Percentiles rank a stretch among this genome's conserved stretches.
These are phyloP conservation scores for Naganishia albida DNA, from an alignment of 1,284 basidiomycete species.

Conservation along the genomic window DNA sequence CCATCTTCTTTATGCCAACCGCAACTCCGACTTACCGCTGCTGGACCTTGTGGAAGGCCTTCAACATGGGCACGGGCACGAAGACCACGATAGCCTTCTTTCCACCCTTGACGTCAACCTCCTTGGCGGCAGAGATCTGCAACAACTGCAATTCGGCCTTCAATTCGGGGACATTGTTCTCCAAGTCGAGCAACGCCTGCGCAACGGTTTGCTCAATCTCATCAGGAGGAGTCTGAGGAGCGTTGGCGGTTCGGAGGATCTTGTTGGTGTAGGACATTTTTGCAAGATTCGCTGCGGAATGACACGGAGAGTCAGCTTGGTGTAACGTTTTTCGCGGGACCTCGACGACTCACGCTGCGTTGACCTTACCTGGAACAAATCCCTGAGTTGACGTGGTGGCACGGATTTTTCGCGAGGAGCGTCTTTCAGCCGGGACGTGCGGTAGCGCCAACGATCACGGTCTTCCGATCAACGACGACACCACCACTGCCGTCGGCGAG, in stretches of 20 bases:
- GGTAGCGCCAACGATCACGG: not conserved
- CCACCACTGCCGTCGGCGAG: not conserved
- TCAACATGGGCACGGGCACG: conserved; percentile 94
- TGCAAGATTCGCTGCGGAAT: conserved; percentile 22
- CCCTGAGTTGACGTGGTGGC: conserved; percentile 25
- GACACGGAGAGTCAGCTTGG: not conserved
- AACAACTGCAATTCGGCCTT: conserved; percentile 93
- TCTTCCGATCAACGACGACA: conserved; percentile 18
- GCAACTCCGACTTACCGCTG: conserved; percentile 69
- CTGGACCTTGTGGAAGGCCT: conserved; percentile 99
- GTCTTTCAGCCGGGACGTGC: not conserved
- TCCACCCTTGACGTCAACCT: conserved; percentile 98
- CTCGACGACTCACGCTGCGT: conserved; percentile 20
- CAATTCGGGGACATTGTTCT: conserved; percentile 96
- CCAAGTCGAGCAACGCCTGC: conserved; percentile 95
- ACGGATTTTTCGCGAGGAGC: conserved; percentile 28
- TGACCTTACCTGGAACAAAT: conserved; percentile 27
- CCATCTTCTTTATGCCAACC: conserved; percentile 9
- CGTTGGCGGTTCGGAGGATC: conserved; percentile 94
- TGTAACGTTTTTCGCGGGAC: not conserved
- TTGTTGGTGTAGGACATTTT: conserved; percentile 59
- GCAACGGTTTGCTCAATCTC: conserved; percentile 91
- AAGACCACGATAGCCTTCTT: conserved; percentile 99
- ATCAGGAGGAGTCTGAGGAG: conserved; percentile 82
- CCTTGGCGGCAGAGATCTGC: conserved; percentile 96